Conservation (phyloP, 176 grass and related monocot genomes). For the sorghum (Sorghum bicolor) region Sorghum_bicolor_NCBIv3 NC_012871.2:23214001-23214500, state of each 20-base stretch:
- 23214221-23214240: constrained; percentile 78
- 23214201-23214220: constrained; percentile 50
- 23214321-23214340: constrained; percentile 81
- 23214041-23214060: constrained; percentile 38
- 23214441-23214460: constrained; percentile 76
- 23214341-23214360: constrained; percentile 42
- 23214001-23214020: neutral
- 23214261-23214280: constrained; percentile 53
- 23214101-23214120: constrained; percentile 43
- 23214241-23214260: constrained; percentile 73
- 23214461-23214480: constrained; percentile 71
- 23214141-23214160: constrained; percentile 62
- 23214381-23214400: constrained; percentile 79
- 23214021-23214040: neutral
- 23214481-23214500: constrained; percentile 49
- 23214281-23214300: constrained; percentile 61
- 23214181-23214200: constrained; percentile 49
- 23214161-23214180: constrained; percentile 64
- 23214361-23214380: constrained; percentile 60
- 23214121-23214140: constrained; percentile 57
- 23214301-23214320: constrained; percentile 59
- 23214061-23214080: constrained; percentile 83
- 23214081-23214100: constrained; percentile 50
- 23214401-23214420: constrained; percentile 49
- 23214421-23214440: constrained; percentile 46